Base-by-base conservation (phyloP, 768 basidiomycete species). In the Russula lepida region DNA sequence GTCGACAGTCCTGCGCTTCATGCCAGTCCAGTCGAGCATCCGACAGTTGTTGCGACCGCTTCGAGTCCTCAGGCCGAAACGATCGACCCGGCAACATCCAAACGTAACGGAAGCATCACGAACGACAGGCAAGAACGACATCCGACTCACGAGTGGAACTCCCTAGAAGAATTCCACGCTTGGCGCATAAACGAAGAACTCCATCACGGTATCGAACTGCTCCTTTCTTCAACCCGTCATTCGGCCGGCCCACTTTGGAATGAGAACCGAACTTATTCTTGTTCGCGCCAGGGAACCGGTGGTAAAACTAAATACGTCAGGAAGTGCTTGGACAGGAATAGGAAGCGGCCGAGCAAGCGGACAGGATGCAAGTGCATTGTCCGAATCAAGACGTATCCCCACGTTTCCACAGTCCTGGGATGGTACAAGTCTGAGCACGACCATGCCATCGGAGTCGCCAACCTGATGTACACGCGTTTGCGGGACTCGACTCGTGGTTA, bases 361-460 rank as follows among this genome's bases (percentile, higher is more conserved):
- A 30, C 28, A n/a, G 44, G 52, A 8, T 47, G 51, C 44, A n/a
- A 39, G 21, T 59, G 50, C 32, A 53, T 3, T 6, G 35, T 54
- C 35, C 25, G 5, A 2, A 21, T 60, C 35, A 30, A 48, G 27
- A 60, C 52, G 19, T 33, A 37, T 25, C 33, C 1, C 4, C 32
- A 44, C n/a, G 25, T 37, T 21, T 28, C 52, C 21, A 39, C 52
- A n/a, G 33, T 54, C 15, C 59, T 54, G 1, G 21, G 52, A 15
- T 60, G 58, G 51, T 59, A 53, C 51, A 21, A n/a, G 23, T 15
- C 51, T n/a, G 44, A 41, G 35, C 23, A 54, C 27, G 33, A 54
- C 23, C 44, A 59, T 48, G 33, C 44, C 51, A 37, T 27, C 5
- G 35, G 47, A 0, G 5, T 12, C 19, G 27, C 52, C 27, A 27